Evolutionary conservation across 2,329 filamentous ascomycete species (phyloP), one percentile per base, ranked within the genome.

Genomic region (Phyllosticta ampelicida): DNA sequence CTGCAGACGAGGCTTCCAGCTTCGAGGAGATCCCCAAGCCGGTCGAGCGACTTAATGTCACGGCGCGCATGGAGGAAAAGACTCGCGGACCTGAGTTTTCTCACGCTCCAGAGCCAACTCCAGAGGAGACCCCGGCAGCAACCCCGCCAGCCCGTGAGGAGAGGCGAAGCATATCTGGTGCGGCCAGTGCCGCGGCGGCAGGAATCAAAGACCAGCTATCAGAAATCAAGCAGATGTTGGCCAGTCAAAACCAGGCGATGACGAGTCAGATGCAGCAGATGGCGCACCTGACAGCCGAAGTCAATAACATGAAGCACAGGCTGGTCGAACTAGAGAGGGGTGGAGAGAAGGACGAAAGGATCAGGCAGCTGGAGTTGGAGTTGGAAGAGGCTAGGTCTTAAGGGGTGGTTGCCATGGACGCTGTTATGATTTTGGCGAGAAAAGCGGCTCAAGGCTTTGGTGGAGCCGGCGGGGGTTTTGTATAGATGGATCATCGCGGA

Each of bases 1-100:
- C 36, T 44, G 78, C 82, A 18, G 83, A 85, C 52, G 86, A 89
- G 60, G 80, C 81, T 26, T 92, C 89, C 0, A 89, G 86, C 74
- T 96, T 96, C 64, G 91, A 96, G 69, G 90, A 96, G 68, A 80
- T 94, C 29, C 73, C 86, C 29, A 90, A 89, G 68, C 88, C 89
- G 19, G 75, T 82, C 10, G 86, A 89, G 65, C 85, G 87, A 52
- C 75, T 75, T 20, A 63, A 68, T 3, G 65, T 65, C 29, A 68
- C 70, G 9, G 62, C 67, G 1, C 68, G 68, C 29, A 69, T 71
- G 58, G 73, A 75, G 63, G 70, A 74, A 63, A 74, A 74, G 65
- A 68, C 70, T 5, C 65, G 62, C 19, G 64, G 67, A 2, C 69
- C 69, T 6, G 64, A 64, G 20, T 67, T 70, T 11, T 66, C 61